Base-by-base conservation (phyloP, 768 basidiomycete genomes). In the Erythrobasidium yunnanense region DNA sequence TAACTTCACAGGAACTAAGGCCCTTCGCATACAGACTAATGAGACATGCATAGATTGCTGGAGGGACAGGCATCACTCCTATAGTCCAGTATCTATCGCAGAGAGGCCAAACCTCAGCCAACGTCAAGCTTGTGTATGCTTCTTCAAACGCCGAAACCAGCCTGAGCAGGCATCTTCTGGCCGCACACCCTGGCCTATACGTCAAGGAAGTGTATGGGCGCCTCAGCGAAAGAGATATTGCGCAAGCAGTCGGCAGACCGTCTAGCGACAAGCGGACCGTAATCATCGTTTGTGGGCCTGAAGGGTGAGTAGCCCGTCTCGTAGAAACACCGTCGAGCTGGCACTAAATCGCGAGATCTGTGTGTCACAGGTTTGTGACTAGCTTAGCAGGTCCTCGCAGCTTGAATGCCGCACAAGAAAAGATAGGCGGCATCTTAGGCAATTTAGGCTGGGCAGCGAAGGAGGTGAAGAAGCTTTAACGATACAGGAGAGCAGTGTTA, bases 1-100 rank as follows among this genome's bases (percentile, higher is more conserved):
- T 57, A 23, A 35, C 8, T 4, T 2, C 5, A 20, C 23, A 1
- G 55, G 1, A 23, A 22, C 23, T 50, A 4, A 22, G 8, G 17
- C 33, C 8, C 49, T 54, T 15, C 29, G 3, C 15, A n/a, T 11
- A 18, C 18, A 0, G 8, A 0, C 22, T 23, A 27, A 33, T 47
- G n/a, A 11, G 15, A 20, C 45, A 0, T n/a, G 0, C 6, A 17
- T 55, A 73, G 73, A 68, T 73, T 49, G 73, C 70, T 2, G 73
- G 73, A n/a, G 73, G 73, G 1, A 73, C 73, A 0, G 73, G 73
- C 13, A 56, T 73, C 15, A 70, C 73, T 0, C 73, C 73, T 13
- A 68, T 72, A 1, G 66, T 54, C 35, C 73, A 73, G 34, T 53
- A 66, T 58, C 60, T 13, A 4, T 15, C n/a, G 1, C 51, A 20